Evolutionary conservation across 805 yeast species (phyloP).

Genomic region (Metschnikowia hibisci): DNA sequence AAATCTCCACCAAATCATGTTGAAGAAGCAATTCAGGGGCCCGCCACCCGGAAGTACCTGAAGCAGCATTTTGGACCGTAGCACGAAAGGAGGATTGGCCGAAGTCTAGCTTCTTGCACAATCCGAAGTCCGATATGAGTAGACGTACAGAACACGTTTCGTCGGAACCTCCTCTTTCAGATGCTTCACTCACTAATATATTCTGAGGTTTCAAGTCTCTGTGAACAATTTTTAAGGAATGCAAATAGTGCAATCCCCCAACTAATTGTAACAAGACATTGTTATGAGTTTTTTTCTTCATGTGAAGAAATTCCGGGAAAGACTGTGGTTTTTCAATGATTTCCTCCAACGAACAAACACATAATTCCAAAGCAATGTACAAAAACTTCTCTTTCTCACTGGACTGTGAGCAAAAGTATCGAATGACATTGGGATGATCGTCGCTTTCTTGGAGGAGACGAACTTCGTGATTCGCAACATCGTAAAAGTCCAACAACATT

Average conservation of each 20-base stretch:
- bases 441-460: conserved; percentile 86
- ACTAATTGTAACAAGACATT: conserved; percentile 71
- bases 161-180: conserved; percentile 22
- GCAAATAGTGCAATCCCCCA: conserved; percentile 81
- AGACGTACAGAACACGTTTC: conserved; percentile 44
- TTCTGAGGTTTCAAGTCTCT: conserved; percentile 94
- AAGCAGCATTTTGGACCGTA: conserved; percentile 84
- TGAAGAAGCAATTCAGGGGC: conserved; percentile 79
- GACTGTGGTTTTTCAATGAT: conserved; percentile 48
- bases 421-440: conserved; percentile 90
- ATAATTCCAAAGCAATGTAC: conserved; percentile 89
- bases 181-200: conserved; percentile 68
- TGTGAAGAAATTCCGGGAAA: conserved; percentile 35
- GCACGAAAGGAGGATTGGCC: conserved; percentile 94
- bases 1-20: conserved; percentile 35
- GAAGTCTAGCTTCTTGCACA: conserved; percentile 85
- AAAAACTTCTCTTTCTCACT: conserved; percentile 68
- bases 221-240: conserved; percentile 86
- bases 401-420: conserved; percentile 91
- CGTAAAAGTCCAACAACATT: conserved; percentile 89
- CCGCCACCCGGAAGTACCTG: conserved; percentile 96
- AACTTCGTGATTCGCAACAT: conserved; percentile 90
- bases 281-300: conserved; percentile 26
- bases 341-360: conserved; percentile 86
- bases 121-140: conserved; percentile 91